Evolutionary conservation across 169 alveolate genomes (phyloP), one percentile per base, ranked within the genome.

Genomic region (Eimeria maxima): DNA sequence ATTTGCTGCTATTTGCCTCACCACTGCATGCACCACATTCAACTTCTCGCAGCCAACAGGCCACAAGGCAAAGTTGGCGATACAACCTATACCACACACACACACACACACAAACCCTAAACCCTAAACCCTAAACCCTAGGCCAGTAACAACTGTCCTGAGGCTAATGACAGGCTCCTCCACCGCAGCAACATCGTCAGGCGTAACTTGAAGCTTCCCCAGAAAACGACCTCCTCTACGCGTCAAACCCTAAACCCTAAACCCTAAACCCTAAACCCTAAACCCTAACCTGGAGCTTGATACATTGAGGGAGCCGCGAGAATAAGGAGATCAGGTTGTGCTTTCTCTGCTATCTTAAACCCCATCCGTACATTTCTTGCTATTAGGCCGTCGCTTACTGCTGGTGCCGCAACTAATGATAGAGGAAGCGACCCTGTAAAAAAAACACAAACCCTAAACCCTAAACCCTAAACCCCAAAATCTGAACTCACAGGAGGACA

Each of bases 221-320:
- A n/a, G n/a, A n/a, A n/a, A 53, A 8, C 60, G 13, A 53, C 13
- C 60, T 53, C 74, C 74, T 65, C n/a, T n/a, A n/a, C n/a, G n/a
- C n/a, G n/a, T n/a, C 57, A 18, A 69, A 69, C 80, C 80, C 45
- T 69, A 69, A 69, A n/a, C 80, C 80, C 80, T n/a, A 69, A 69
- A 69, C 80, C 80, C 80, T 69, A 69, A 69, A 69, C 80, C 80
- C 80, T 69, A 69, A 69, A 69, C 80, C 80, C 80, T 69, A 69
- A n/a, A 24, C 45, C 80, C 57, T 50, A 50, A n/a, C 87, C 87
- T 44, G 87, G 87, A 29, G 87, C 87, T 27, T 76, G 87, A 45
- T 76, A 76, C 27, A 24, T 44, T 10, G 87, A 11, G 6, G 87
- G 87, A 8, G 87, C 87, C 13, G 87, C 87, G 29, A 76, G 87